A percentile compares a stretch with the other conserved stretches of the same genome.
These are phyloP conservation scores for Agarophyton chilense DNA, from an alignment of 23 red algal genomes.

Conservation along the genomic window DNA sequence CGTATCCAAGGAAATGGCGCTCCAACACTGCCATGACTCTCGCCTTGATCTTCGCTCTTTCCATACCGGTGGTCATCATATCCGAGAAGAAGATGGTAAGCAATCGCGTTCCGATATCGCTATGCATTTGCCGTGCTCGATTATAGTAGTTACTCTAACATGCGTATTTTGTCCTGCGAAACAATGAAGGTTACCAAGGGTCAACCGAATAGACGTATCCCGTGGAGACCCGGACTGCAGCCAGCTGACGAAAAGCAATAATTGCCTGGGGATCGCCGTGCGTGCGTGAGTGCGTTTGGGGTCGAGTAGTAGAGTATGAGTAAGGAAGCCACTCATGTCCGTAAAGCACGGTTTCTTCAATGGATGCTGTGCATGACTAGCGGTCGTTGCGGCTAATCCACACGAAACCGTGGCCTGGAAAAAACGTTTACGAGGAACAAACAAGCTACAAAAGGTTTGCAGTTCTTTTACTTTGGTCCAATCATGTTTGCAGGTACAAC, in stretches of 20 bases:
- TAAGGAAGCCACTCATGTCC: no score
- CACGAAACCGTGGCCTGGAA: no score
- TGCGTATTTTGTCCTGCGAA: background rate
- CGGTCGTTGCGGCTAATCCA: no score
- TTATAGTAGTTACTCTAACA: background rate
- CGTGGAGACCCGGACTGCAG: conserved; percentile 56
- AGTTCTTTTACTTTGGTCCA: conserved; percentile 81
- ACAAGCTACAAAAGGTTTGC: no score
- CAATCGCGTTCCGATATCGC: background rate
- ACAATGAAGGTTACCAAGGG: background rate
- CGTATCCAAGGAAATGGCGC: conserved; percentile 75
- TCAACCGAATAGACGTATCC: conserved; percentile 34
- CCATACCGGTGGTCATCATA: conserved; percentile 56
- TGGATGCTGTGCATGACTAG: no score
- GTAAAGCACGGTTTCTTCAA: no score
- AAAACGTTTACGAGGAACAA: no score
- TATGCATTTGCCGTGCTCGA: background rate
- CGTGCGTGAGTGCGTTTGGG: background rate
- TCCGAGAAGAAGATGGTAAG: conserved; percentile 66
- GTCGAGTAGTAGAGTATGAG: background rate
- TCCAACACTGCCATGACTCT: conserved; percentile 68
- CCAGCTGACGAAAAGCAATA: background rate
- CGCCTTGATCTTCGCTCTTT: conserved; percentile 36
- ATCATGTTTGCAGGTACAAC: conserved; percentile 97
- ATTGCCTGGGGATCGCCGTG: background rate